These are phyloP conservation scores for Hypoxylon fuscum DNA, from an alignment of 495 filamentous ascomycete genomes.

Conservation along the genomic window DNA sequence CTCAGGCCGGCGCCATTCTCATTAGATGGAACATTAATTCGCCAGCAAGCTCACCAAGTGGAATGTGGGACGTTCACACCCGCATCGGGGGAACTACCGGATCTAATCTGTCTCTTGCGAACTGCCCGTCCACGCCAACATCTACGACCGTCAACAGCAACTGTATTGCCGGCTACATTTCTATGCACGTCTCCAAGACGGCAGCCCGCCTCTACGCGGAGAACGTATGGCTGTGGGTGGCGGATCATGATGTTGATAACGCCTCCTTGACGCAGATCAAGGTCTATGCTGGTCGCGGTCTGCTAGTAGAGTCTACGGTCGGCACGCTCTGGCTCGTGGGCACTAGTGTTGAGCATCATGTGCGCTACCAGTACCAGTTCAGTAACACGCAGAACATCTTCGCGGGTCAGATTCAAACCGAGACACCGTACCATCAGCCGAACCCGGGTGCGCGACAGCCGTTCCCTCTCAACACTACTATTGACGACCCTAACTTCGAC, in stretches of 20 bases:
- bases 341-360: constrained; percentile 71
- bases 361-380: constrained; percentile 83
- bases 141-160: constrained; percentile 54
- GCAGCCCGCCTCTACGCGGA: constrained; percentile 68
- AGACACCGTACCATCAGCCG: constrained; percentile 72
- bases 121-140: constrained; percentile 71
- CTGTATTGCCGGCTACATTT: constrained; percentile 75
- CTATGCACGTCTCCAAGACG: constrained; percentile 70
- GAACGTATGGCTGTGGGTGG: constrained; percentile 75
- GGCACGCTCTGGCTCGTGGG: constrained; percentile 68
- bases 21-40: constrained; percentile 86
- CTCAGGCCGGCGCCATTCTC: constrained; percentile 82
- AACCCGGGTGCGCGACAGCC: constrained; percentile 77
- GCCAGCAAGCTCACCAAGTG: constrained; percentile 67
- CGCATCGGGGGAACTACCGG: constrained; percentile 82
- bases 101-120: constrained; percentile 75
- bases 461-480: constrained; percentile 66
- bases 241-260: constrained; percentile 79
- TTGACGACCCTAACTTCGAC: constrained; percentile 76
- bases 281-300: constrained; percentile 73
- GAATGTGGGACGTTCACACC: constrained; percentile 91
- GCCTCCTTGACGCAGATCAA: constrained; percentile 67
- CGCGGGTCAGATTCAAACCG: constrained; percentile 80
- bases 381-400: constrained; percentile 69
- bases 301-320: constrained; percentile 64